These are phyloP conservation scores for Boletus smithii DNA, from an alignment of 1,284 basidiomycete genomes.

Conservation along the genomic window DNA sequence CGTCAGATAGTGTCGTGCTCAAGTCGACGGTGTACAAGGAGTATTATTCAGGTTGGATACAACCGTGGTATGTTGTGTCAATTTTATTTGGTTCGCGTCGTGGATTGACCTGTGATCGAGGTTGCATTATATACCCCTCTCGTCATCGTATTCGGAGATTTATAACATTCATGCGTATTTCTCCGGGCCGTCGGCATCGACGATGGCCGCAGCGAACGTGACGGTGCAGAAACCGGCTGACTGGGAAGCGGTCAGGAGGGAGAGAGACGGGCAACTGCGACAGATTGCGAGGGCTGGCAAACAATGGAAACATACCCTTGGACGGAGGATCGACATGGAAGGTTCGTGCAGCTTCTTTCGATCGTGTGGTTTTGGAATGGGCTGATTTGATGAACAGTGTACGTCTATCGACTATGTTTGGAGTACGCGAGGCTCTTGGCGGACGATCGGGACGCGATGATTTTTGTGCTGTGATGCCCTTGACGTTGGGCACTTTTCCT, in stretches of 20 bases:
- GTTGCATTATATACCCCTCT: conserved; percentile 92
- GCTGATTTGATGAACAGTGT: conserved; percentile 43
- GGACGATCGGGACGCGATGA: conserved; percentile 77
- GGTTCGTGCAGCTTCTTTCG: conserved; percentile 40
- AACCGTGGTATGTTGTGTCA: conserved; percentile 63
- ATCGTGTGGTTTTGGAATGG: conserved; percentile 3
- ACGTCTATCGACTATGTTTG: conserved; percentile 85
- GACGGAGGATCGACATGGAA: conserved; percentile 86
- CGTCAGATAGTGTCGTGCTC: conserved; percentile 83
- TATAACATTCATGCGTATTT: conserved; percentile 92
- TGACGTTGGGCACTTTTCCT: background rate
- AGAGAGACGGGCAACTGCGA: conserved; percentile 72
- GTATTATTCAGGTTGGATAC: conserved; percentile 82
- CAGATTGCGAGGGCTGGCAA: conserved; percentile 86
- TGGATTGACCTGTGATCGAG: conserved; percentile 38
- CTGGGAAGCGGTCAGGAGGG: conserved; percentile 40
- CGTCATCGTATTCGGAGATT: conserved; percentile 81
- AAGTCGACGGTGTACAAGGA: conserved; percentile 90
- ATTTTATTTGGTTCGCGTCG: background rate
- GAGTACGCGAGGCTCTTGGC: conserved; percentile 86
- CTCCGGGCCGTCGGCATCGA: conserved; percentile 70
- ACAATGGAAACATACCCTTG: conserved; percentile 83
- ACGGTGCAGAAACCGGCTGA: conserved; percentile 21
- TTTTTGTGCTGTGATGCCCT: conserved; percentile 37
- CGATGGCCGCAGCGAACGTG: conserved; percentile 52